Percentiles rank a stretch among this genome's conserved stretches.
These are phyloP conservation scores for Backusella mclennaniae DNA, from an alignment of 192 early-diverging fungal species.

Conservation along the genomic window DNA sequence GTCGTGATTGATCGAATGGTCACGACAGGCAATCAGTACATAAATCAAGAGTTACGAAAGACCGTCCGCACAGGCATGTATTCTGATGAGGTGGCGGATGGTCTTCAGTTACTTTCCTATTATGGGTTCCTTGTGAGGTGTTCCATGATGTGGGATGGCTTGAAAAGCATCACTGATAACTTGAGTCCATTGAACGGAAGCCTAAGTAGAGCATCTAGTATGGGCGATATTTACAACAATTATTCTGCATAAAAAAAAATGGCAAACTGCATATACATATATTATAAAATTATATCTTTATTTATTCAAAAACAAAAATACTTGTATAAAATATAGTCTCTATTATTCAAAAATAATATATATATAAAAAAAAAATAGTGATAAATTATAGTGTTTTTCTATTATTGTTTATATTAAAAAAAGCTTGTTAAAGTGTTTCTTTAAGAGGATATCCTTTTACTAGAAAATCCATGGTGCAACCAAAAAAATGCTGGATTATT, in stretches of 20 bases:
- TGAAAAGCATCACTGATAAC: constrained; percentile 6
- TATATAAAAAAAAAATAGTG: not conserved
- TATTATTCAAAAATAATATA: not conserved
- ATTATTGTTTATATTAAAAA: not conserved
- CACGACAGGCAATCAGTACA: not conserved
- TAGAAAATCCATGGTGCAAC: not conserved
- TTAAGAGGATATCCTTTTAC: not conserved
- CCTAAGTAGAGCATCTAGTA: not conserved
- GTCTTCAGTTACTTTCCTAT: constrained; percentile 5
- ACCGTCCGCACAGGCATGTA: not conserved
- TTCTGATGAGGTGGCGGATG: not conserved
- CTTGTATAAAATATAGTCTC: not conserved
- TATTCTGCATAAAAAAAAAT: not conserved
- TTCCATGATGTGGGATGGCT: constrained; percentile 14
- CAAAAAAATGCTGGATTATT: not conserved
- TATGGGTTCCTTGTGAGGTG: constrained; percentile 18
- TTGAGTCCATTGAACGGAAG: constrained; percentile 8
- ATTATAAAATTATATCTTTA: not conserved
- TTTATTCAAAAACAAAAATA: not conserved
- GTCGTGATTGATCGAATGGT: constrained; percentile 9
- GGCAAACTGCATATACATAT: not conserved
- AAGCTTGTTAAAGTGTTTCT: not conserved
- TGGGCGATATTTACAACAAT: not conserved
- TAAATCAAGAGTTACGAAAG: not conserved
- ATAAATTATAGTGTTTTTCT: not conserved